phyloP scores from a whole-genome alignment of 1,284 basidiomycete genomes.

The Leccinum brunneo-olivaceum region DNA sequence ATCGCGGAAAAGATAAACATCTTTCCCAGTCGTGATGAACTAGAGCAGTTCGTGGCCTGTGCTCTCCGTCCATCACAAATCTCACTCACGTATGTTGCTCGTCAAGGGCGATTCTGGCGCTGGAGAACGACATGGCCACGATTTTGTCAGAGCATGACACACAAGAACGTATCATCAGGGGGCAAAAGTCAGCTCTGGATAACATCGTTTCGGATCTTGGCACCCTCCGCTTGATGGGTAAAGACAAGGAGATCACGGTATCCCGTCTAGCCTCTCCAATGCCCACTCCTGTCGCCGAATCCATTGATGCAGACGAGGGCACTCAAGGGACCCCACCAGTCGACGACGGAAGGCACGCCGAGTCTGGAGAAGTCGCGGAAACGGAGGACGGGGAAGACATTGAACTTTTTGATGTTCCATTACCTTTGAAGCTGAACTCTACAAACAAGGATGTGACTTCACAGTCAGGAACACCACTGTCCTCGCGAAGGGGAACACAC shows the following conservation, averaged over 20 bases:
- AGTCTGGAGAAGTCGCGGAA: conserved; percentile 32
- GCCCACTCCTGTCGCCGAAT: conserved; percentile 46
- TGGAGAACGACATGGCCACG: conserved; percentile 72
- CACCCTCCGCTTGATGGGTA: conserved; percentile 58
- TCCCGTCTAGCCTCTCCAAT: conserved; percentile 38
- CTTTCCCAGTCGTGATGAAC: conserved; percentile 66
- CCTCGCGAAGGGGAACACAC: conserved; percentile 22
- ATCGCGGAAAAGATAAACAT: conserved; percentile 76
- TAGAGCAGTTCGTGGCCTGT: conserved; percentile 52
- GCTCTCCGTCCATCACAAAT: background rate
- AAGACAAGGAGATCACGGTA: conserved; percentile 44
- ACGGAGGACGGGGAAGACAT: conserved; percentile 33
- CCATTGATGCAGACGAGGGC: conserved; percentile 23
- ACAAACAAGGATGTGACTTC: conserved; percentile 32
- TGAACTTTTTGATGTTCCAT: conserved; percentile 31
- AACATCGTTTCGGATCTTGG: conserved; percentile 55
- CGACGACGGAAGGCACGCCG: conserved; percentile 38
- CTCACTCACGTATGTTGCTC: background rate
- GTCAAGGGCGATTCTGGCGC: conserved; percentile 53
- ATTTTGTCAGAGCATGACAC: conserved; percentile 68
- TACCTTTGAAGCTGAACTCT: conserved; percentile 32
- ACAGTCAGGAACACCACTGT: conserved; percentile 26
- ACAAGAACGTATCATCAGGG: conserved; percentile 57
- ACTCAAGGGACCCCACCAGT: conserved; percentile 18
- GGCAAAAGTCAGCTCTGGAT: conserved; percentile 63